These are phyloP conservation scores for Trifolium subterraneum DNA, from an alignment of 306 rosid species.

Conservation along the genomic window DNA sequence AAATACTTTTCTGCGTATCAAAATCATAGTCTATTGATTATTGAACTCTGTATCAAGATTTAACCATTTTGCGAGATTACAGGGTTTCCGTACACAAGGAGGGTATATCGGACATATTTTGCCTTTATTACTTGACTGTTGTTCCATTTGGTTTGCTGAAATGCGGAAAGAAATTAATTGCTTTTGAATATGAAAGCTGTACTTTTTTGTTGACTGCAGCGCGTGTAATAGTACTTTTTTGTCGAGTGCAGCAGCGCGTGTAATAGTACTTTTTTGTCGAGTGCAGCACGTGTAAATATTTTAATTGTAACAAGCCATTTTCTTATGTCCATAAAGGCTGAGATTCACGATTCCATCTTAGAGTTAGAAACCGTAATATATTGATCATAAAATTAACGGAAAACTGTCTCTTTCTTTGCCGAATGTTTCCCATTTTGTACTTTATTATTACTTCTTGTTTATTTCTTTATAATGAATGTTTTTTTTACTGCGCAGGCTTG, in stretches of 20 bases:
- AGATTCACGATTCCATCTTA: neutral
- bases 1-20: neutral
- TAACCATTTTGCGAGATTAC: neutral
- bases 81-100: neutral
- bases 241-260: no score
- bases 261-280: no score
- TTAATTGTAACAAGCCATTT: neutral
- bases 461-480: constrained; percentile 19
- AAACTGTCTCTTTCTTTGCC: neutral
- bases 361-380: constrained; percentile 20
- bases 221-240: no score
- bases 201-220: neutral
- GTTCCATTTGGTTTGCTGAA: constrained; percentile 16
- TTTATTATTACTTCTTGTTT: neutral
- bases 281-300: neutral
- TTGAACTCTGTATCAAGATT: constrained; percentile 18
- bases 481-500: constrained; percentile 58
- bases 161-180: constrained; percentile 20
- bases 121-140: constrained; percentile 8
- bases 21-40: neutral
- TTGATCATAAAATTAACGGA: constrained; percentile 15
- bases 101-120: neutral
- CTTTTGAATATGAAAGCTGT: constrained; percentile 15
- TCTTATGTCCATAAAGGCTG: neutral
- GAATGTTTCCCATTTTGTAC: constrained; percentile 1